Base-by-base conservation (phyloP, 352 stramenopile genomes). In the Pythium phragmitis region DNA sequence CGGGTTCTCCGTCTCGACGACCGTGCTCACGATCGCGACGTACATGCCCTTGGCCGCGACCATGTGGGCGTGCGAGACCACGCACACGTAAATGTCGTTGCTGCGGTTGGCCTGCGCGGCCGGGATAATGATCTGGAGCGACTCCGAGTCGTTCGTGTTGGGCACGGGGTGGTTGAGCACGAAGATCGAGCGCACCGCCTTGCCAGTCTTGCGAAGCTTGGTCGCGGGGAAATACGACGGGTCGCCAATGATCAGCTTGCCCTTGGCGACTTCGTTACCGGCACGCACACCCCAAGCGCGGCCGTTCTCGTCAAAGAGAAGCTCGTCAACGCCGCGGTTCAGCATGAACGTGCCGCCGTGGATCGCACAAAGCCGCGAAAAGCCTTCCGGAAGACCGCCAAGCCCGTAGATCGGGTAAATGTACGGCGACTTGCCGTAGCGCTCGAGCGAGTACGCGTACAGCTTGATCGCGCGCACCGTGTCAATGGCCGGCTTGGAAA, bases 291-390 rank as follows among this genome's bases (percentile, higher is more conserved):
- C 98, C 82, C 88, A 98, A 2, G 96, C 96, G 69, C 97, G 87
- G 58, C 94, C 96, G 52, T 96, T 75, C 45, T 85, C 86, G 72
- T 99, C 89, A 58, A 96, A 98, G 21, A 99, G 68, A 48, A 98
- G 88, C 73, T 97, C 89, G 55, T 97, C 89, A 14, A 99, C 92
- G 57, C 92, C 86, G 57, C 95, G 95, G 80, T 99, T 98, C 28
- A 99, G 88, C 97, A 99, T 99, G 73, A 99, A 99, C 45, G 97
- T 99, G 67, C 97, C 97, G 60, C 98, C 98, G 80, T 99, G 95
- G 76, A 99, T 98, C 19, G 97, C 97, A 69, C 96, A 99, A 7
- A 99, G 92, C 45, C 98, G 93, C 62, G 97, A 99, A 77, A 99
- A 99, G 58, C 97, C 97, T 79, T 99, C 97, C 7, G 97, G 98